Percentiles rank a stretch among this genome's conserved stretches.
phyloP scores from a whole-genome alignment of 441 rosid species.

The Syzygium syzygioides region DNA sequence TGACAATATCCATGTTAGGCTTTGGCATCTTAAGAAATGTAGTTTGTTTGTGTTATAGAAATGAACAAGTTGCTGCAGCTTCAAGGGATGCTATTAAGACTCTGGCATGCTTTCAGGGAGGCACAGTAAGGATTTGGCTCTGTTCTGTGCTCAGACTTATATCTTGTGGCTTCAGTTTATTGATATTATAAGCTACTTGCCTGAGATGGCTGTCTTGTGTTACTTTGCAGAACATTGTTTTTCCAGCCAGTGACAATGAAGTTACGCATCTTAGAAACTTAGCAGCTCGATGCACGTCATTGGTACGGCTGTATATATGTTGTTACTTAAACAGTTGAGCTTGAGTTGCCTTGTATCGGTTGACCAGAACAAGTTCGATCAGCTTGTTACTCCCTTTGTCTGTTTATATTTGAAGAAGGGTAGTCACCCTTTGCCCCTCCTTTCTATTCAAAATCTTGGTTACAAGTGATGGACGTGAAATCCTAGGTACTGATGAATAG shows the following conservation, averaged over 20 bases:
- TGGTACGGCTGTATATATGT: constrained; percentile 35
- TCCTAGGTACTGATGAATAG: background rate
- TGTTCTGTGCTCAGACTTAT: background rate
- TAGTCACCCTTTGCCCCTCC: background rate
- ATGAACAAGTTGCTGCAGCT: constrained; percentile 73
- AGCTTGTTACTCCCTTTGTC: background rate
- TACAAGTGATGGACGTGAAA: background rate
- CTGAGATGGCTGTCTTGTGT: background rate
- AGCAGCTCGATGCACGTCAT: constrained; percentile 51
- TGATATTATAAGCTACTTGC: background rate
- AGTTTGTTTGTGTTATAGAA: constrained; percentile 25
- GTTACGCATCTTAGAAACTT: constrained; percentile 64
- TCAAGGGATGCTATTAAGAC: constrained; percentile 59
- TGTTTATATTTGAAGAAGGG: background rate
- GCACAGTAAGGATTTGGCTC: constrained; percentile 40
- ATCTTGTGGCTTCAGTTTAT: background rate
- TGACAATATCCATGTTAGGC: background rate
- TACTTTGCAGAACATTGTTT: constrained; percentile 45
- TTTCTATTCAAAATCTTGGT: background rate
- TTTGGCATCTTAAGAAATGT: background rate
- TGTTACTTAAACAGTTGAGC: background rate
- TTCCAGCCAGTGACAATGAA: constrained; percentile 43
- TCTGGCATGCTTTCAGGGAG: constrained; percentile 55
- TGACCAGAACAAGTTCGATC: background rate
- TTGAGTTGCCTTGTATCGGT: background rate